Percentiles rank a stretch among this genome's conserved stretches.
Conservation (phyloP, 768 basidiomycete species). For the Leccinum rimulosum region DNA sequence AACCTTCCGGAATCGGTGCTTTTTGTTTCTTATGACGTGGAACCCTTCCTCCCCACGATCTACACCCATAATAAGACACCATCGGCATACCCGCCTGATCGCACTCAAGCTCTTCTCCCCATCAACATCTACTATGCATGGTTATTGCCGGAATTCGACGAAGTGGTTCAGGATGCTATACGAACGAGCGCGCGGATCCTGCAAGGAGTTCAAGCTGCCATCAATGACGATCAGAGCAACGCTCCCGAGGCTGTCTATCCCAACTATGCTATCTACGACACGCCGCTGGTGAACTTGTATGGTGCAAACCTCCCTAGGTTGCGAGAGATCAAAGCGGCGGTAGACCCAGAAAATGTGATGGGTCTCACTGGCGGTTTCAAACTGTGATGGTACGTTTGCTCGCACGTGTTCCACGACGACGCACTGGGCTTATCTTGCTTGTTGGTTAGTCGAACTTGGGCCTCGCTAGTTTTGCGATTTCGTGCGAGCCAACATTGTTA, state of each 20-base stretch:
- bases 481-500: too few relatives aligned
- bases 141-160: neutral
- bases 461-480: too few relatives aligned
- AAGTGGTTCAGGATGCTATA: conserved; percentile 35
- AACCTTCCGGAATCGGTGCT: neutral
- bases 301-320: neutral
- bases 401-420: neutral
- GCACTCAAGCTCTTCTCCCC: conserved; percentile 36
- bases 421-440: neutral
- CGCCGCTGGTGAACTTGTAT: neutral
- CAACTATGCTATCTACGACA: neutral
- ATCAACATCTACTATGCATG: conserved; percentile 43
- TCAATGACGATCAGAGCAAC: conserved; percentile 32
- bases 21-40: conserved; percentile 18
- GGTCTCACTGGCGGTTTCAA: neutral
- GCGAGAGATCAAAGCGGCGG: neutral
- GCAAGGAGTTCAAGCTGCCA: conserved; percentile 28
- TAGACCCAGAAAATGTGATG: neutral
- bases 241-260: neutral
- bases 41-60: conserved; percentile 46
- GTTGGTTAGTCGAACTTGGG: neutral
- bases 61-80: conserved; percentile 35
- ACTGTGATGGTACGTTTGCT: neutral
- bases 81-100: conserved; percentile 47
- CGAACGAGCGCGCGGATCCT: conserved; percentile 36